Base-by-base conservation (phyloP, 345 rosid species). In the Citrus maxima region DNA sequence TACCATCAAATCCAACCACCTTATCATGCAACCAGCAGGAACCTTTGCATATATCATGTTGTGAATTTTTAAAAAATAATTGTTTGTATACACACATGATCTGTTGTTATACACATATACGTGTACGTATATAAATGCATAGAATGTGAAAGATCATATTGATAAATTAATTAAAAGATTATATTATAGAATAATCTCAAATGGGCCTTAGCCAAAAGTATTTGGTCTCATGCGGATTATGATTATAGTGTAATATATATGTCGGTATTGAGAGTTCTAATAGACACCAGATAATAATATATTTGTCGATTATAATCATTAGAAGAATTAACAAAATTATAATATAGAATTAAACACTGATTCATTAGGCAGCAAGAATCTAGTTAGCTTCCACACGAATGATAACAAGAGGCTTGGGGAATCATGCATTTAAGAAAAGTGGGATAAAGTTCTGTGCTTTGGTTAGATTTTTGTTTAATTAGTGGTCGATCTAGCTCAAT, bases 311-410 rank as follows among this genome's bases (percentile, higher is more conserved):
- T 13, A 46, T 3, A 46, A 3, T 1, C 18, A 46, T 3, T 46
- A 46, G 14, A 46, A 46, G 51, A 46, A 46, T 46, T 55, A 6
- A 69, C n/a, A 51, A 42, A 32, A 49, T 24, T 21, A 54, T 34
- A 32, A 56, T 19, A 32, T 16, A 34, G 49, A 27, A 54, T 16
- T 32, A 21, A 74, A 13, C n/a, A 13, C 5, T 5, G 32, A 37
- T 35, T 35, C 67, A 65, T 24, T n/a, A n/a, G 54, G 51, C 67
- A 56, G 56, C 66, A 54, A 63, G 79, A 66, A 66, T 76, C 79
- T 65, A 32, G 79, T 65, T 66, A 76, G 72, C 72, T 54, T 24
- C 72, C 73, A 67, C 66, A 76, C 16, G 24, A 30, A 76, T 64
- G 49, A n/a, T 3, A 56, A 7, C 30, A 21, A 13, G 2, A 58